These are phyloP conservation scores for Fusarium begoniae DNA, from an alignment of 2,329 filamentous ascomycete species.

Conservation along the genomic window DNA sequence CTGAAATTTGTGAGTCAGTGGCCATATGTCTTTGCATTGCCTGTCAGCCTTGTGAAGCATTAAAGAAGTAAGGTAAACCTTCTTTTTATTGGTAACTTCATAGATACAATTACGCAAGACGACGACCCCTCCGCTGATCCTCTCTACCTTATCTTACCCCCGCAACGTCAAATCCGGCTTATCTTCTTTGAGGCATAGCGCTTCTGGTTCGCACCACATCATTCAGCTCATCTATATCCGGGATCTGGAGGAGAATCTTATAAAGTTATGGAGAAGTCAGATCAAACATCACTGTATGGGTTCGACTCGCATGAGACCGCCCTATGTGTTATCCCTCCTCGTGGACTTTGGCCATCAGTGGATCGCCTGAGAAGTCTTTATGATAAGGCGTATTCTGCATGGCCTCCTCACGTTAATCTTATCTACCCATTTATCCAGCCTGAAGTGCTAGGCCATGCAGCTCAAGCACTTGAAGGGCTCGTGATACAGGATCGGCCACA, in stretches of 20 bases:
- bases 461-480: conserved; percentile 40
- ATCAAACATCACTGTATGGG: neutral
- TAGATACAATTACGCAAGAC: neutral
- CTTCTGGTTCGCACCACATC: neutral
- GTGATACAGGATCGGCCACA: conserved; percentile 15
- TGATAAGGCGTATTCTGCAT: conserved; percentile 68
- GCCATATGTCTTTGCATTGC: neutral
- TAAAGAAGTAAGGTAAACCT: neutral
- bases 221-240: neutral
- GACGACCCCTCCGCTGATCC: neutral
- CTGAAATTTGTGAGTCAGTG: neutral
- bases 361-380: conserved; percentile 68
- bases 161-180: neutral
- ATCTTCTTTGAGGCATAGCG: neutral
- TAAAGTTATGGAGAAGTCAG: conserved; percentile 18
- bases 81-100: neutral
- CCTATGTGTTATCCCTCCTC: conserved; percentile 67
- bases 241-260: neutral
- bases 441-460: conserved; percentile 56
- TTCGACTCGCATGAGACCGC: conserved; percentile 64
- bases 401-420: conserved; percentile 74
- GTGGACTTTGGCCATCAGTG: conserved; percentile 56
- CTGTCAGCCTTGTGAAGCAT: neutral
- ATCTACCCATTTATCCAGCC: conserved; percentile 70
- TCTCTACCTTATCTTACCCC: neutral